Evolutionary conservation across 2,329 filamentous ascomycete species (phyloP), one percentile per base, ranked within the genome.

Genomic region (Cladophialophora carrionii): DNA sequence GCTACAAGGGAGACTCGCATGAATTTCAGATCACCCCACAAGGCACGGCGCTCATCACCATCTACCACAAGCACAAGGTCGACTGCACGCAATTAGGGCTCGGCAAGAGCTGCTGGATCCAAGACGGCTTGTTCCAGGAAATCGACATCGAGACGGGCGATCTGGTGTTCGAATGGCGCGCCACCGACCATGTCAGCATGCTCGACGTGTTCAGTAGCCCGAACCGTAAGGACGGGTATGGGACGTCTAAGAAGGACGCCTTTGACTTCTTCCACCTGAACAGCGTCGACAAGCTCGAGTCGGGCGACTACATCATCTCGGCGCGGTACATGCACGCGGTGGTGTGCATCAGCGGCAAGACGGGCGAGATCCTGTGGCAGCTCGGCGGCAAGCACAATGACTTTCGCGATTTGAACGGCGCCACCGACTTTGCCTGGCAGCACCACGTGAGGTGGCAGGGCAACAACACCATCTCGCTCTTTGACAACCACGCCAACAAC

Each of bases 201-300:
- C 70, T 70, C 46, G 59, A 73, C 65, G 57, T 63, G 3, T 69
- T 48, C 58, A 59, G 46, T 48, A 54, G 29, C 10, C 61, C 61
- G 43, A 57, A 20, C 12, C 52, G 49, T 12, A 62, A 58, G 49
- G 62, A 67, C 14, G 61, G 62, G 22, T 26, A 57, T 31, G 64
- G 57, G 12, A 59, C 34, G 31, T 59, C 57, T 7, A 59, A 59
- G 37, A 32, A 51, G 29, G 62, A 65, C 58, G 64, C 64, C 0
- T 86, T 83, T 74, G 84, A 87, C 72, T 85, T 80, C 66, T 85
- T 85, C 72, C 83, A 85, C 72, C 81, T 86, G 73, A 85, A 86
- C 74, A 82, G 82, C 41, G 75, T 86, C 31, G 81, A 84, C 69
- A 84, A 85, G 71, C 80, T 81, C 59, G 69, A 73, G 0, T 69